These are phyloP conservation scores for Lenwebbia sp. DNA, from an alignment of 345 rosid species.

Conservation along the genomic window DNA sequence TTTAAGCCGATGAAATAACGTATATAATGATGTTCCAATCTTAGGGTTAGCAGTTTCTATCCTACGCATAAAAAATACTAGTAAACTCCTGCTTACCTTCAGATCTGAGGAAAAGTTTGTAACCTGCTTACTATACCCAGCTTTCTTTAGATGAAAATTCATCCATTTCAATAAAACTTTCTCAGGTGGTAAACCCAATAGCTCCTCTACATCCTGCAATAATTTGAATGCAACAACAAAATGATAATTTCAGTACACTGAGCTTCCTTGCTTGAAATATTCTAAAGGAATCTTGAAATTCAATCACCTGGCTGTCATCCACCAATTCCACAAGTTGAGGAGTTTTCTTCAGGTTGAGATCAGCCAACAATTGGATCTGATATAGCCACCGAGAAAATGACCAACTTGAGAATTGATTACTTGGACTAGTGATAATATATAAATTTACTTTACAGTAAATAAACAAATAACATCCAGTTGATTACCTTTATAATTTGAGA, in stretches of 20 bases:
- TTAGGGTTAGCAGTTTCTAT: background rate
- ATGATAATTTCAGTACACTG: background rate
- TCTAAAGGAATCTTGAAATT: background rate
- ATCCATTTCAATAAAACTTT: constrained; percentile 95
- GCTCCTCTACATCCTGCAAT: constrained; percentile 93
- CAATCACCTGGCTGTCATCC: constrained; percentile 61
- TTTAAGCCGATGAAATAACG: background rate
- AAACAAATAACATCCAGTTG: background rate
- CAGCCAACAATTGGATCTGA: constrained; percentile 93
- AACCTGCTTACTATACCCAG: constrained; percentile 78
- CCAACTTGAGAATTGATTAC: background rate
- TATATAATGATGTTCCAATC: background rate
- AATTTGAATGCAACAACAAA: background rate
- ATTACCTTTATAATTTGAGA: constrained; percentile 94
- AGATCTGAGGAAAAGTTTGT: constrained; percentile 92
- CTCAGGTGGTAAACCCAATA: constrained; percentile 82
- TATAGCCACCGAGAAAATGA: constrained; percentile 1
- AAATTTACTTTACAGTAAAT: background rate
- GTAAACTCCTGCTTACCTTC: constrained; percentile 44
- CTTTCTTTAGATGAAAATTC: constrained; percentile 95
- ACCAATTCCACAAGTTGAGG: constrained; percentile 88
- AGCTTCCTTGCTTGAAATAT: background rate
- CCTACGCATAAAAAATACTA: background rate
- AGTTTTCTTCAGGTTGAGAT: constrained; percentile 90
- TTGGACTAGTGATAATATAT: background rate